phyloP scores from a whole-genome alignment of 129 eudicot genomes.

The Helianthus tuberosus region DNA sequence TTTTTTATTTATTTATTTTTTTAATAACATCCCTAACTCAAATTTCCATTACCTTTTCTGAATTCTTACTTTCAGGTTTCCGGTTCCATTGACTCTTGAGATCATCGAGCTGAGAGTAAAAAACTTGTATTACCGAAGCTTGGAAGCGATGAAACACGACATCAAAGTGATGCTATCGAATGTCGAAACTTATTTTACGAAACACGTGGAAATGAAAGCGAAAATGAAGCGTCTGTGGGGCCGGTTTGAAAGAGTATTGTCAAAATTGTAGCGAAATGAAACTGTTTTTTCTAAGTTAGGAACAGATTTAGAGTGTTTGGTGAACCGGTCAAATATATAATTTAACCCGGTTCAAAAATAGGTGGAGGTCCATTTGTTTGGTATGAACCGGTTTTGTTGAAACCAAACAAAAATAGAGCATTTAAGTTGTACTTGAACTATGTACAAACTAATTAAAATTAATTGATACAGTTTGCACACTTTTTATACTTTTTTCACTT shows the following conservation, averaged over 20 bases:
- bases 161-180: slow-evolving; percentile 64
- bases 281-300: slow-evolving; percentile 17
- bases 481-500: not conserved
- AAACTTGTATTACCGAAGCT: slow-evolving; percentile 61
- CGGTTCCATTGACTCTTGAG: slow-evolving; percentile 78
- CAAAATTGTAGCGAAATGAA: slow-evolving; percentile 21
- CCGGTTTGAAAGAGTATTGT: slow-evolving; percentile 37
- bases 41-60: not conserved
- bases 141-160: slow-evolving; percentile 68
- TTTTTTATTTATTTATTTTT: no score
- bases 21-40: no score
- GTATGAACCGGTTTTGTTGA: slow-evolving; percentile 16
- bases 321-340: not conserved
- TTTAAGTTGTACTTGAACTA: not conserved
- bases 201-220: slow-evolving; percentile 38
- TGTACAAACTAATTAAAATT: slow-evolving; percentile 10
- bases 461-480: not conserved
- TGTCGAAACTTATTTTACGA: slow-evolving; percentile 39
- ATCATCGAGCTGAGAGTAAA: slow-evolving; percentile 59
- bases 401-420: slow-evolving; percentile 10
- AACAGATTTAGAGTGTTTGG: slow-evolving; percentile 1
- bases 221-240: slow-evolving; percentile 51
- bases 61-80: slow-evolving; percentile 56
- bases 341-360: slow-evolving; percentile 21
- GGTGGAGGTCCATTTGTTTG: slow-evolving; percentile 21